phyloP scores from a whole-genome alignment of 2,329 filamentous ascomycete species.

The Xylaria digitata region DNA sequence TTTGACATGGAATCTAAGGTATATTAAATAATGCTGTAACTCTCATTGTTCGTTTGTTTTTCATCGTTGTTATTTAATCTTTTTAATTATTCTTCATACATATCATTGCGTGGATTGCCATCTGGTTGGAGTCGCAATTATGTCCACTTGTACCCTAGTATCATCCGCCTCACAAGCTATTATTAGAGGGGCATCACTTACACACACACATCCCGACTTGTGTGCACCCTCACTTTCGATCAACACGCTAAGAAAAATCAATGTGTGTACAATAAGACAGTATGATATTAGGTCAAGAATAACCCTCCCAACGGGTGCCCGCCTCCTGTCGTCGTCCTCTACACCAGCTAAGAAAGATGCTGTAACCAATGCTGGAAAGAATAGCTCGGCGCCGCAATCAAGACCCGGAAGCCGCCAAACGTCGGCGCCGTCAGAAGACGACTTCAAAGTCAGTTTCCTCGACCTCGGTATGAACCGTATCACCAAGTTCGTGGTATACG shows the following conservation, averaged over 20 bases:
- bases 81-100: not conserved
- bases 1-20: not conserved
- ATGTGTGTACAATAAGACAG: not conserved
- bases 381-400: slow-evolving; percentile 4
- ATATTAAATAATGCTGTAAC: not conserved
- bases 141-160: not conserved
- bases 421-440: slow-evolving; percentile 20
- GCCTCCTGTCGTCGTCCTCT: slow-evolving; percentile 15
- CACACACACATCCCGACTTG: not conserved
- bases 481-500: slow-evolving; percentile 46
- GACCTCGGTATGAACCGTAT: slow-evolving; percentile 48
- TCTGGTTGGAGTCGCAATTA: not conserved
- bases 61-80: not conserved
- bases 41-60: not conserved
- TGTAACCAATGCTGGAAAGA: slow-evolving; percentile 4
- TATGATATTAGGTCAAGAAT: not conserved
- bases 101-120: not conserved
- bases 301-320: not conserved
- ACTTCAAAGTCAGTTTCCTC: slow-evolving; percentile 43
- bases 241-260: not conserved
- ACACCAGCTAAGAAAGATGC: slow-evolving; percentile 7
- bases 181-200: slow-evolving; percentile 21
- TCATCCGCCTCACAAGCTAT: not conserved
- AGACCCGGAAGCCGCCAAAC: not conserved
- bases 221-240: not conserved